phyloP scores from a whole-genome alignment of 441 rosid genomes.

The Kokia cookei region DNA sequence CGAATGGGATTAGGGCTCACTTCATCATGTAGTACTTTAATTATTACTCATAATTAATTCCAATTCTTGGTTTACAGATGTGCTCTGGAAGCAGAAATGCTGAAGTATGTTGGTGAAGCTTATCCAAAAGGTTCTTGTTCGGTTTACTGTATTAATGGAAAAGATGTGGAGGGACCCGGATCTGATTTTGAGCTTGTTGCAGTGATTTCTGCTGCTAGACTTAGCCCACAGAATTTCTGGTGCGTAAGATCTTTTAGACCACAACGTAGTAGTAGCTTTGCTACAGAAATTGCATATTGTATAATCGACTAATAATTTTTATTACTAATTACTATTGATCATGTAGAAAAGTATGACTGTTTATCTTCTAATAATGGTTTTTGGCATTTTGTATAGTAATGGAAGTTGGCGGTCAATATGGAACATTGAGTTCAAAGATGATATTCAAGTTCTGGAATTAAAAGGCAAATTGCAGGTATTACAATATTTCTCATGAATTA shows the following conservation, averaged over 20 bases:
- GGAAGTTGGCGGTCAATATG: conserved; percentile 97
- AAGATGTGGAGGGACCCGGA: conserved; percentile 81
- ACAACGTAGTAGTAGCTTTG: neutral
- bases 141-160: conserved; percentile 71
- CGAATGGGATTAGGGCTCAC: neutral
- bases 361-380: conserved; percentile 7
- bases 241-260: conserved; percentile 26
- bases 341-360: neutral
- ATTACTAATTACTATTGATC: neutral
- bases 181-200: conserved; percentile 81
- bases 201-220: conserved; percentile 76
- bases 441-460: conserved; percentile 57
- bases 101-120: conserved; percentile 78
- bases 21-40: neutral
- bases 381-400: conserved; percentile 44
- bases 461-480: conserved; percentile 83
- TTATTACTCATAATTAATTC: neutral
- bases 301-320: neutral
- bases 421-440: conserved; percentile 84
- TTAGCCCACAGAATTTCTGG: conserved; percentile 97
- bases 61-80: conserved; percentile 39
- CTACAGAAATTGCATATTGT: neutral
- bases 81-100: conserved; percentile 80
- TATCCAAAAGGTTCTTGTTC: conserved; percentile 90
- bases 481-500: conserved; percentile 27